These are phyloP conservation scores for Ophiocordyceps unilateralis DNA, from an alignment of 2,329 filamentous ascomycete genomes.

Conservation along the genomic window DNA sequence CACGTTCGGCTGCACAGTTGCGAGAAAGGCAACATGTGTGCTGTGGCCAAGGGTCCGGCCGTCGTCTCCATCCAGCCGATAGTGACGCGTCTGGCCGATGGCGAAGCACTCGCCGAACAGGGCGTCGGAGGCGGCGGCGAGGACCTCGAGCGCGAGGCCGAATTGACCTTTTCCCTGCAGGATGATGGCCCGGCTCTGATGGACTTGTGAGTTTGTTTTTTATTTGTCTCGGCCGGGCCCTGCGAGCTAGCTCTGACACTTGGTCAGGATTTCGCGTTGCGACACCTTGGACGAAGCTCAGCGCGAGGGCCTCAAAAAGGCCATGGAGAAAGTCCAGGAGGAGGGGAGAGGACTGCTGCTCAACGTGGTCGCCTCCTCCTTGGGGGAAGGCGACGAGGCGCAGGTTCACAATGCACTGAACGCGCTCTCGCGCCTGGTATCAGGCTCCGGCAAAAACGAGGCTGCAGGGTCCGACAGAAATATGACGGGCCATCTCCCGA, in stretches of 20 bases:
- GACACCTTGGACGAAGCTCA: constrained; percentile 2
- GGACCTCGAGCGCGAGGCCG: constrained; percentile 37
- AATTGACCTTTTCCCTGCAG: constrained; percentile 42
- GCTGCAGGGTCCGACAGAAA: neutral
- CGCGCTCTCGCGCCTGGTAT: neutral
- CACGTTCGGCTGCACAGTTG: constrained; percentile 67
- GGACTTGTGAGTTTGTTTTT: constrained; percentile 12
- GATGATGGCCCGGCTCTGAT: constrained; percentile 33
- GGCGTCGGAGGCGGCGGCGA: constrained; percentile 47
- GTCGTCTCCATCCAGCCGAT: constrained; percentile 68
- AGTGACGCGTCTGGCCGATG: constrained; percentile 43
- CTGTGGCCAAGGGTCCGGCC: constrained; percentile 24
- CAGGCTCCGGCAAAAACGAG: neutral
- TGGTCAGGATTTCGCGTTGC: constrained; percentile 6
- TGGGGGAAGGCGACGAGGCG: constrained; percentile 5
- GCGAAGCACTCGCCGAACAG: constrained; percentile 49
- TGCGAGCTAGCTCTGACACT: neutral
- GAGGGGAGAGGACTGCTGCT: constrained; percentile 11
- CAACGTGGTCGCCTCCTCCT: constrained; percentile 6
- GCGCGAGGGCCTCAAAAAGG: constrained; percentile 2
- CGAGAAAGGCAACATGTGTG: constrained; percentile 50
- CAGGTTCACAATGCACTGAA: constrained; percentile 2
- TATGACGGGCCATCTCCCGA: constrained; percentile 14
- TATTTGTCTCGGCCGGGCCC: no score
- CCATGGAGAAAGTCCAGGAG: constrained; percentile 4